Percentiles rank a stretch among this genome's conserved stretches.
phyloP scores from a whole-genome alignment of 352 stramenopile genomes.

The Plasmopara viticola region DNA sequence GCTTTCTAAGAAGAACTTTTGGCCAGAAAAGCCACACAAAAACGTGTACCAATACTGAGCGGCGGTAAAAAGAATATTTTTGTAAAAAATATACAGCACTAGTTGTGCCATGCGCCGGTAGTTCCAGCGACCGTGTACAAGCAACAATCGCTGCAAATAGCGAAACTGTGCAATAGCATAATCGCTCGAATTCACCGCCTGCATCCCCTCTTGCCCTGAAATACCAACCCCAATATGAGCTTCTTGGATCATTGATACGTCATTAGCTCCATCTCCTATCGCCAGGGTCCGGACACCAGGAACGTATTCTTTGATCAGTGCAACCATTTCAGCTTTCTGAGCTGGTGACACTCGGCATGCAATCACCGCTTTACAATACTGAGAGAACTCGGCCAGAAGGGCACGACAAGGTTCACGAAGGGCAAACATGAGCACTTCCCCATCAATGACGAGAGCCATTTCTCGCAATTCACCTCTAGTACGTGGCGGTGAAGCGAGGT shows the following conservation, averaged over 20 bases:
- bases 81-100: conserved; percentile 92
- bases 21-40: conserved; percentile 65
- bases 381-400: conserved; percentile 56
- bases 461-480: conserved; percentile 41
- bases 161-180: conserved; percentile 92
- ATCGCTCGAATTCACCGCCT: conserved; percentile 91
- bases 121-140: conserved; percentile 90
- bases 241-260: conserved; percentile 94
- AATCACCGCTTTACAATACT: conserved; percentile 85
- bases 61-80: conserved; percentile 82
- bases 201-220: conserved; percentile 87
- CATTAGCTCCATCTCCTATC: conserved; percentile 93
- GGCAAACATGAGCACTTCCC: conserved; percentile 59
- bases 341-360: conserved; percentile 80
- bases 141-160: conserved; percentile 83
- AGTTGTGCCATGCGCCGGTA: conserved; percentile 87
- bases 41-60: conserved; percentile 76
- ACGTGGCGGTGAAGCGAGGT: conserved; percentile 35
- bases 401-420: conserved; percentile 35
- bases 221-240: conserved; percentile 90
- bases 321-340: conserved; percentile 84
- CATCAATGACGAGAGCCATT: conserved; percentile 76
- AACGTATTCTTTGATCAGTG: conserved; percentile 71
- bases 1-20: conserved; percentile 82
- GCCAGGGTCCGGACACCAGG: conserved; percentile 71